phyloP scores from a whole-genome alignment of 2,329 filamentous ascomycete species.

The Fusarium humuli region DNA sequence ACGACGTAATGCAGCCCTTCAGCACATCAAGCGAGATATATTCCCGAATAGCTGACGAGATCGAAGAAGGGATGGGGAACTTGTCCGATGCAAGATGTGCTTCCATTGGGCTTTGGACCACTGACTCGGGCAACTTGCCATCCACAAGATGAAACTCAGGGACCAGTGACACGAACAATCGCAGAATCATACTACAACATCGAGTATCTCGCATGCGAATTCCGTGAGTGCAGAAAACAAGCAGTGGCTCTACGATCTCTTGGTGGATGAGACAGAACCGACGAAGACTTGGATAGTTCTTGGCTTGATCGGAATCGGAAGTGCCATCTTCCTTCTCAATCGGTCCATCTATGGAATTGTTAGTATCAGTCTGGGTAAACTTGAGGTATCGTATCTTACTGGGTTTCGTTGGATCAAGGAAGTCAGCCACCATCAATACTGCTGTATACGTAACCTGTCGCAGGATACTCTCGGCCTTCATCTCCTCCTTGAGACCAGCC shows the following conservation, averaged over 20 bases:
- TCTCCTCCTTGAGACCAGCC: constrained; percentile 87
- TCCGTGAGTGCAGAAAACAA: constrained; percentile 91
- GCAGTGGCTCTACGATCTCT: constrained; percentile 84
- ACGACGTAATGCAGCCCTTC: constrained; percentile 87
- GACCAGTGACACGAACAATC: constrained; percentile 87
- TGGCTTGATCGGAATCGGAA: constrained; percentile 48
- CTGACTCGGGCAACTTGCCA: constrained; percentile 44
- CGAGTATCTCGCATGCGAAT: constrained; percentile 90
- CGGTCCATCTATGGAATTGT: constrained; percentile 48
- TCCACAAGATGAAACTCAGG: constrained; percentile 78
- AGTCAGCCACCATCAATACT: constrained; percentile 89
- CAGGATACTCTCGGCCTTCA: constrained; percentile 97
- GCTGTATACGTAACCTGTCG: constrained; percentile 92
- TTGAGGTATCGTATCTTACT: constrained; percentile 62
- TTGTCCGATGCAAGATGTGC: constrained; percentile 50
- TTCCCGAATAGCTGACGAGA: constrained; percentile 79
- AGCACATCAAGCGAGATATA: constrained; percentile 92
- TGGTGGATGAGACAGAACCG: constrained; percentile 85
- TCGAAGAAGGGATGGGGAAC: constrained; percentile 63
- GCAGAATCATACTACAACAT: constrained; percentile 86
- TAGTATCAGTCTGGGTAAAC: constrained; percentile 16
- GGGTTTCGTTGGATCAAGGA: constrained; percentile 79
- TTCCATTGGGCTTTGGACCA: constrained; percentile 42
- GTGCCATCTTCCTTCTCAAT: constrained; percentile 43
- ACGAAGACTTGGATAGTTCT: constrained; percentile 71